A percentile compares a stretch with the other conserved stretches of the same genome.
Evolutionary conservation across 495 filamentous ascomycete species (phyloP).

Genomic region (Penicillium bialowiezense): DNA sequence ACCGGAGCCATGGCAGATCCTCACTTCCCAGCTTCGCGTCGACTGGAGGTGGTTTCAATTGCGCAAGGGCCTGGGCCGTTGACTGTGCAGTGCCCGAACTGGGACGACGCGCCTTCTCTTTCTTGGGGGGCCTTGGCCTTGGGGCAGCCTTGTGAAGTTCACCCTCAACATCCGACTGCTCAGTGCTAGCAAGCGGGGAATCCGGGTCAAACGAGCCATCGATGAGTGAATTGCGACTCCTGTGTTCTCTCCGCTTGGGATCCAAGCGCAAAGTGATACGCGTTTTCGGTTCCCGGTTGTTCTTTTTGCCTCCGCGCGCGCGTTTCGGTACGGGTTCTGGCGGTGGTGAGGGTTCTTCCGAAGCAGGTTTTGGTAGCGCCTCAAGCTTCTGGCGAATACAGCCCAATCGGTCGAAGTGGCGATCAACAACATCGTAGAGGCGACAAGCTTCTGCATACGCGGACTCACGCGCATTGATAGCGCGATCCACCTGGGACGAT

Average conservation of each 20-base stretch:
- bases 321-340: slow-evolving; percentile 52
- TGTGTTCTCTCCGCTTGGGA: slow-evolving; percentile 15
- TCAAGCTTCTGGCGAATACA: slow-evolving; percentile 81
- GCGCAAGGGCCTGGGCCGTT: slow-evolving; percentile 75
- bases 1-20: slow-evolving; percentile 82
- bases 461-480: slow-evolving; percentile 71
- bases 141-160: slow-evolving; percentile 11
- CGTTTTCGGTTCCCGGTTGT: slow-evolving; percentile 34
- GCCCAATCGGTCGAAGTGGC: slow-evolving; percentile 72
- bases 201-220: slow-evolving; percentile 40
- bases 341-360: slow-evolving; percentile 62
- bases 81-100: slow-evolving; percentile 57
- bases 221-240: slow-evolving; percentile 40
- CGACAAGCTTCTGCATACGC: slow-evolving; percentile 80
- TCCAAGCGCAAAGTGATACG: slow-evolving; percentile 67
- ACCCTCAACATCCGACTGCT: slow-evolving; percentile 42
- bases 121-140: slow-evolving; percentile 24
- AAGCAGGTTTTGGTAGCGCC: slow-evolving; percentile 67
- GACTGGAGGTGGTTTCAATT: slow-evolving; percentile 73
- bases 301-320: slow-evolving; percentile 43
- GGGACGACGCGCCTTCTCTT: slow-evolving; percentile 48
- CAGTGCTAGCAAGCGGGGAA: slow-evolving; percentile 46
- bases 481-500: slow-evolving; percentile 68
- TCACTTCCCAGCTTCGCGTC: slow-evolving; percentile 71
- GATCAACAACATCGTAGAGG: slow-evolving; percentile 72